A percentile compares a stretch with the other conserved stretches of the same genome.
These are phyloP conservation scores for Rhodotorula diobovata DNA, from an alignment of 768 basidiomycete genomes.

Conservation along the genomic window DNA sequence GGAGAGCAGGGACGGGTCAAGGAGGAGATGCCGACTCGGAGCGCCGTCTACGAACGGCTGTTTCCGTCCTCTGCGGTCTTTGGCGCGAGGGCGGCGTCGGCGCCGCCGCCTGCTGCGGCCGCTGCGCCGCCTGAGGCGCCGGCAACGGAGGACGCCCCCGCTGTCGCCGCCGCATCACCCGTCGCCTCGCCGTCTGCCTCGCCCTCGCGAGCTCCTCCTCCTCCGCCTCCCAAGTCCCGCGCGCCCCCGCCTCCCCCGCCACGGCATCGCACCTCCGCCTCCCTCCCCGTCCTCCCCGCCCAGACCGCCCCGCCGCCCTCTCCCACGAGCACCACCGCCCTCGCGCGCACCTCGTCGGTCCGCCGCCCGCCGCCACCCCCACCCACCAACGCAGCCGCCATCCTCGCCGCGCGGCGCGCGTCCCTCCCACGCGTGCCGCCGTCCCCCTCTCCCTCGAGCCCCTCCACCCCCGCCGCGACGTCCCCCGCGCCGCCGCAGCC, in stretches of 20 bases:
- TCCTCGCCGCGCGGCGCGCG: constrained; percentile 7
- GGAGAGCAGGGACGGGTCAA: neutral
- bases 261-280: neutral
- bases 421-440: neutral
- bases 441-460: neutral
- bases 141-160: neutral
- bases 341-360: neutral
- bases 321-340: neutral
- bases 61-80: neutral
- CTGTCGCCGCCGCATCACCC: neutral
- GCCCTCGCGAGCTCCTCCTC: neutral
- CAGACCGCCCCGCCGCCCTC: neutral
- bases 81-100: neutral
- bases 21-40: neutral
- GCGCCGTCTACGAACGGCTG: neutral
- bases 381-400: neutral
- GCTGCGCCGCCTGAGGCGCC: neutral
- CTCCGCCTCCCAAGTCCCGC: neutral
- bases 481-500: neutral
- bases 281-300: neutral
- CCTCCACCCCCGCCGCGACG: neutral
- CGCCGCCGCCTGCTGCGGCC: neutral
- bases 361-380: constrained; percentile 8
- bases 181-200: neutral
- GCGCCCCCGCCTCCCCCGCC: neutral